Evolutionary conservation across 352 stramenopile genomes (phyloP).

Genomic region (Phytophthora aleatoria): DNA sequence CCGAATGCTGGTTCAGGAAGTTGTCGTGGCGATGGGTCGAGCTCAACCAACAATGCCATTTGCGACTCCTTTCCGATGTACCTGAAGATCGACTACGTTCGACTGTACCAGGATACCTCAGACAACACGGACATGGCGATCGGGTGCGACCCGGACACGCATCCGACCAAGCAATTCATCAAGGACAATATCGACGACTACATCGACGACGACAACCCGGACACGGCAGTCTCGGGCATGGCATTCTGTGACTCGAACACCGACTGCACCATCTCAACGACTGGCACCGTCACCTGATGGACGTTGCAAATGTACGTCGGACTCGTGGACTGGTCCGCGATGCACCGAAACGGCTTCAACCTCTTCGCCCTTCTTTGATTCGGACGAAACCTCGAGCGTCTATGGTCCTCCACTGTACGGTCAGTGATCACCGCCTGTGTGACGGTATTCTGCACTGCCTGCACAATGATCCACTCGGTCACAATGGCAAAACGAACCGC

Average conservation of each 20-base stretch:
- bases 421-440: slow-evolving; percentile 24
- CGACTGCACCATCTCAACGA: slow-evolving; percentile 27
- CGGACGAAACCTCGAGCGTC: slow-evolving; percentile 16
- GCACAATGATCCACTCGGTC: slow-evolving; percentile 28
- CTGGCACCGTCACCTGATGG: slow-evolving; percentile 18
- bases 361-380: slow-evolving; percentile 11
- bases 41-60: neutral
- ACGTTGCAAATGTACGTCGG: slow-evolving; percentile 19
- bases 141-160: neutral
- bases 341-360: slow-evolving; percentile 18
- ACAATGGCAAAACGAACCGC: slow-evolving; percentile 9
- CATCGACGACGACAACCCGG: neutral
- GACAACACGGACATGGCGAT: neutral
- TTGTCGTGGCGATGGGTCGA: neutral
- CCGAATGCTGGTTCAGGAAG: neutral
- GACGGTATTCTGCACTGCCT: slow-evolving; percentile 32
- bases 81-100: neutral
- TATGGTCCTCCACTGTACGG: slow-evolving; percentile 25
- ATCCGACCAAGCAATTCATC: neutral
- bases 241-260: slow-evolving; percentile 22
- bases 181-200: neutral
- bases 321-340: too few species aligned
- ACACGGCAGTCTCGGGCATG: slow-evolving; percentile 4
- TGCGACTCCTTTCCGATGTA: neutral
- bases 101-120: neutral